These are phyloP conservation scores for Cordyceps farinosa DNA, from an alignment of 2,329 filamentous ascomycete genomes.

Conservation along the genomic window DNA sequence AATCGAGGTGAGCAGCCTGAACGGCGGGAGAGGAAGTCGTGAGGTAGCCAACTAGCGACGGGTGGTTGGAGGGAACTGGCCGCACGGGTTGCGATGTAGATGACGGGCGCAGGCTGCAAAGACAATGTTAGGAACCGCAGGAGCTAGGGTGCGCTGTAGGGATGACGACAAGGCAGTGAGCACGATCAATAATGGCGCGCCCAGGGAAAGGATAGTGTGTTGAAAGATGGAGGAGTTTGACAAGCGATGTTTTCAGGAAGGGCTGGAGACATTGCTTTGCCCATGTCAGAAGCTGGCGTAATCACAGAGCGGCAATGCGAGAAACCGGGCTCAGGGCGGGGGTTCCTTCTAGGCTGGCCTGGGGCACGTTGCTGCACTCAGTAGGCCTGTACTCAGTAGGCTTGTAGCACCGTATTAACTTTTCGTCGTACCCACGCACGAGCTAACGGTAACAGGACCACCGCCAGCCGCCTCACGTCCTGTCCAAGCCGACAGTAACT, in stretches of 20 bases:
- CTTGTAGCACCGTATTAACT: neutral
- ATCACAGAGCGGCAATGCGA: conserved; percentile 7
- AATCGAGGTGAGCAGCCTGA: conserved; percentile 49
- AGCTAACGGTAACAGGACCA: neutral
- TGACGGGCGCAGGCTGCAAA: conserved; percentile 14
- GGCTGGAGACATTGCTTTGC: neutral
- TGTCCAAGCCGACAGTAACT: neutral
- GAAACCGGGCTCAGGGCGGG: conserved; percentile 4
- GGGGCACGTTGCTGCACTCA: neutral
- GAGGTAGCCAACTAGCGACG: conserved; percentile 64
- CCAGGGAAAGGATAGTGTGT: conserved; percentile 10
- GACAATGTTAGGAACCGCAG: conserved; percentile 17
- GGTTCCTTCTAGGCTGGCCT: neutral
- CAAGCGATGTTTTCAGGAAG: conserved; percentile 4
- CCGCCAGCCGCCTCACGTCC: neutral
- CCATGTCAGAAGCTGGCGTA: conserved; percentile 11
- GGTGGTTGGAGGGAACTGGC: conserved; percentile 54
- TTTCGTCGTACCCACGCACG: neutral
- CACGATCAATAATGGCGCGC: neutral
- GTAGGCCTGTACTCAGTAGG: too few relatives aligned
- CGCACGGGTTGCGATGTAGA: conserved; percentile 24
- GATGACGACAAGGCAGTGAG: neutral
- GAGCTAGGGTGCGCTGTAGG: conserved; percentile 17
- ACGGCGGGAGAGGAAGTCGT: conserved; percentile 67
- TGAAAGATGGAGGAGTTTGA: conserved; percentile 22